phyloP scores from a whole-genome alignment of 441 rosid genomes.

The Hypseocharis bilobata region DNA sequence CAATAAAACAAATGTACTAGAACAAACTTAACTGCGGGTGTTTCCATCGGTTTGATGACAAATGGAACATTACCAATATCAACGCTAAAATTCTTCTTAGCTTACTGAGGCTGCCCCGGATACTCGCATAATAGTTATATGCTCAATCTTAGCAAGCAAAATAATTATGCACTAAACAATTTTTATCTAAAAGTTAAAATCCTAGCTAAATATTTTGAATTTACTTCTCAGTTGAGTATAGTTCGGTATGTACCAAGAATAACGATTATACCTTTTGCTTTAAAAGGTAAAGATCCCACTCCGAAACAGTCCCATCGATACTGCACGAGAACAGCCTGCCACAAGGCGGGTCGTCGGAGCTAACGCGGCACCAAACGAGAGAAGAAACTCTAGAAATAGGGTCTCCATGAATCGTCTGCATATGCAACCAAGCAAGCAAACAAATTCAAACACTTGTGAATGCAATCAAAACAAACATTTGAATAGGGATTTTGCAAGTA shows the following conservation, averaged over 20 bases:
- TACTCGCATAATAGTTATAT: too few species aligned
- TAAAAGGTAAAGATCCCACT: constrained; percentile 78
- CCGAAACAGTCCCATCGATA: constrained; percentile 74
- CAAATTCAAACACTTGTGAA: neutral
- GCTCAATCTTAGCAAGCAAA: neutral
- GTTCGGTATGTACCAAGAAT: neutral
- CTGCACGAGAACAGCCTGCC: constrained; percentile 74
- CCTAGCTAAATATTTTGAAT: neutral
- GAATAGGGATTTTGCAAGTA: too few species aligned
- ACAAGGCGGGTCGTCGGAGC: constrained; percentile 37
- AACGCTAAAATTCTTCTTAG: too few species aligned
- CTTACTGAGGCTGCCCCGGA: too few species aligned
- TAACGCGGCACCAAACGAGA: constrained; percentile 56
- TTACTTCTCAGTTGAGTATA: neutral
- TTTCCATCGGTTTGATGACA: too few species aligned
- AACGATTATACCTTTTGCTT: constrained; percentile 57
- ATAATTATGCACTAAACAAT: too few species aligned
- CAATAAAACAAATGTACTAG: too few species aligned
- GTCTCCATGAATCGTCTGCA: constrained; percentile 72
- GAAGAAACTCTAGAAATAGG: constrained; percentile 64
- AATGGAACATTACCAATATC: too few species aligned
- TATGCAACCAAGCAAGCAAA: neutral
- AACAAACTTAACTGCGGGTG: too few species aligned
- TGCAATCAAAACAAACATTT: too few species aligned
- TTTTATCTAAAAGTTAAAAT: neutral